Base-by-base conservation (phyloP, 2,329 filamentous ascomycete genomes). In the Diaporthe capsici region DNA sequence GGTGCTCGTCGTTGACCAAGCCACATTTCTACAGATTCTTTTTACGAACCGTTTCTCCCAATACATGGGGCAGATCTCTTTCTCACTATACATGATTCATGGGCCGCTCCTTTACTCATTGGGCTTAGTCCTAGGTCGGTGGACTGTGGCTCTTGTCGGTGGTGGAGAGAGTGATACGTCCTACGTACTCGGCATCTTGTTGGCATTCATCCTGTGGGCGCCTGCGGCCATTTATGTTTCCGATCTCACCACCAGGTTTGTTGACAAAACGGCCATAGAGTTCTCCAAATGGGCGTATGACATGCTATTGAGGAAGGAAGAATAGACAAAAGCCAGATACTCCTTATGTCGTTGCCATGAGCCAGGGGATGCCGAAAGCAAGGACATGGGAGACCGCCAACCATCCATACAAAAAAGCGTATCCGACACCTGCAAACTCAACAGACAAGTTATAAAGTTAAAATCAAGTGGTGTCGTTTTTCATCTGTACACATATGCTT, bases 61-160 rank as follows among this genome's bases (percentile, higher is more conserved):
- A n/a, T 77, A 77, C 53, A 67, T 77, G 76, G 76, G 76, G 2
- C 73, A 42, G 34, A 77, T 77, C 39, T 77, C 76, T 8, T 77
- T 71, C 42, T 65, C 74, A 2, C 31, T 76, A 0, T 77, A 77
- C 42, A 60, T 77, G 71, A 25, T 77, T 20, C 76, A 77, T 37
- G 76, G 76, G 2, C 76, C 74, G 4, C 31, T 77, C 31, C 58
- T 77, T 10, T 77, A 75, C 39, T 73, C 74, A 12, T n/a, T 77
- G 4, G 76, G 71, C 12, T 68, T 73, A 25, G 44, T 61, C 9
- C 37, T 77, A 8, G 74, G 37, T 12, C 71, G 49, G 13, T 44
- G 31, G 13, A 61, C 20, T 37, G 63, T 76, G 5, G 51, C 15
- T 12, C 13, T 77, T 37, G 44, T 67, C 15, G 71, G 71, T 20